Base-by-base conservation (phyloP, 2,329 filamentous ascomycete genomes). In the Pezicula carpinea region DNA sequence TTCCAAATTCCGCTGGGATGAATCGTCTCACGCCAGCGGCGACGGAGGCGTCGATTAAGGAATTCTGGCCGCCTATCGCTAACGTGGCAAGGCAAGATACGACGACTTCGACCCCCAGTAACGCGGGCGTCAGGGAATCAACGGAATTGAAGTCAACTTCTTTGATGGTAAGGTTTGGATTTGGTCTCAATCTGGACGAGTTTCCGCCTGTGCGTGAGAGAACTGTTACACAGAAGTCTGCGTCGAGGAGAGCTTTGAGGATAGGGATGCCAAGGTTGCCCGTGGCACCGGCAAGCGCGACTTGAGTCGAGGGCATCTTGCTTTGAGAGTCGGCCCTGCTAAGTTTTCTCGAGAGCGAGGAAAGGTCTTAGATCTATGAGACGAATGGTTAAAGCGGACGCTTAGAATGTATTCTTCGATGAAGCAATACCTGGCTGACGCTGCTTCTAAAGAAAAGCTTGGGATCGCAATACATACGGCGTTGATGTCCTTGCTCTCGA, bases 1-100 rank as follows among this genome's bases (percentile, higher is more conserved):
- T 54, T 43, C 66, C 67, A 50, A 69, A 73, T 46, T 72, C 70
- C 22, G 64, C 59, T 10, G 70, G 69, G 22, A 73, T 62, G 53
- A 70, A 67, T 14, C 66, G 62, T 39, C 56, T 59, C 3, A 71
- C 68, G 7, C 66, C 64, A 6, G 66, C 66, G 14, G 64, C 59
- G 36, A 69, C 51, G 14, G 64, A 59, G 15, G 69, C 69, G 38
- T 71, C 62, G 34, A 72, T 59, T 23, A 73, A 61, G 6, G 48
- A 40, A 18, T 52, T 53, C 45, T 66, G 63, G 8, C 52, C 46
- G n/a, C 59, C 58, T 14, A 65, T 59, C 11, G 55, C 56, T 22
- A 59, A 49, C 2, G 60, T 63, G 42, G 54, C 53, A 3, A 69
- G 44, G 13, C 60, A 60, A 19, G 63, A 65, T 44, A 73, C 59